These are phyloP conservation scores for Vitis vinifera DNA, from an alignment of 164 flowering plant genomes.

Conservation along the genomic window DNA sequence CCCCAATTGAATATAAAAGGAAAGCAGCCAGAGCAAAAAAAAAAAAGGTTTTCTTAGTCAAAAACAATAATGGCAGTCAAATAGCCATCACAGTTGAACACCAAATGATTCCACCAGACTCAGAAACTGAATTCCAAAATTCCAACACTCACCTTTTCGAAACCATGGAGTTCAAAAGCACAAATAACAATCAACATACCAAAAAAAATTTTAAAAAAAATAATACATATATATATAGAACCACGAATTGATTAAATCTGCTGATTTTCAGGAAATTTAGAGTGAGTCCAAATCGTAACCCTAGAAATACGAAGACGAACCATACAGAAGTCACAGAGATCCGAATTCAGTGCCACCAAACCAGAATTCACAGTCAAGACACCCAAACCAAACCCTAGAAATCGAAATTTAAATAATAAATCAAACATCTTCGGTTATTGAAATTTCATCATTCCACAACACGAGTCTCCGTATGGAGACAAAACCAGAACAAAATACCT, in stretches of 20 bases:
- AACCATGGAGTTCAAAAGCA: background rate
- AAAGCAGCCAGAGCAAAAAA: background rate
- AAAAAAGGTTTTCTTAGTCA: background rate
- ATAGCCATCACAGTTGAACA: conserved; percentile 2
- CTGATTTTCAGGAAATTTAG: conserved; percentile 17
- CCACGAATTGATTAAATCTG: conserved; percentile 15
- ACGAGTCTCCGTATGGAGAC: background rate
- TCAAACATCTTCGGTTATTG: background rate
- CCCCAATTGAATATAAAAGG: background rate
- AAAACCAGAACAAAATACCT: background rate
- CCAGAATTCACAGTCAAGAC: conserved; percentile 1
- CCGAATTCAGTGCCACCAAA: conserved; percentile 16
- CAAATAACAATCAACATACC: background rate
- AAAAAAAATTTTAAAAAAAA: background rate
- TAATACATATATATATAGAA: no score
- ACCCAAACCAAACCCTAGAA: background rate
- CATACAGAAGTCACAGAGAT: conserved; percentile 23
- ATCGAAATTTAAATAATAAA: no score
- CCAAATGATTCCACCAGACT: background rate
- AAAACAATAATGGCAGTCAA: conserved; percentile 9
- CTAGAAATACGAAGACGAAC: conserved; percentile 3
- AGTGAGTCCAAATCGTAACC: conserved; percentile 13
- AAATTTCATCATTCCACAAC: background rate
- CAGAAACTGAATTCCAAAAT: background rate
- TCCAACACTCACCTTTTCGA: background rate